phyloP scores from a whole-genome alignment of 2,329 filamentous ascomycete species.

The Trichoderma endophyticum region DNA sequence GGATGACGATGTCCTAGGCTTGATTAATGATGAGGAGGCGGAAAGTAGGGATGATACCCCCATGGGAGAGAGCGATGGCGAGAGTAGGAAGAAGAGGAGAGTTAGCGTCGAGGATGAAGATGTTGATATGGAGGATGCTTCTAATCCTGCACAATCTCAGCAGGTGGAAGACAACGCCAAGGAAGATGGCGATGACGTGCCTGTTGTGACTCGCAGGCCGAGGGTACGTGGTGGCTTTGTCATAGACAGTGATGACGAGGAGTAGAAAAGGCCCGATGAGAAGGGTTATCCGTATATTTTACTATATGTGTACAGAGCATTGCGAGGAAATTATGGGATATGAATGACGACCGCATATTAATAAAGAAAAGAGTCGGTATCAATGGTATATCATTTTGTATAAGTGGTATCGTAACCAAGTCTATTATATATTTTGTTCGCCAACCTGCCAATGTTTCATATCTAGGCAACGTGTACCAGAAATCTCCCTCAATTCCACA shows the following conservation, averaged over 20 bases:
- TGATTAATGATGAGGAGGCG: constrained; percentile 25
- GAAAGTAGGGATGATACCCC: constrained; percentile 20
- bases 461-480: not conserved
- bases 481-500: not conserved
- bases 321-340: not conserved
- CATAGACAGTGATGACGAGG: constrained; percentile 59
- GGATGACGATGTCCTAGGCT: constrained; percentile 25
- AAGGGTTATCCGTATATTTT: not conserved
- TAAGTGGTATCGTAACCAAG: not conserved
- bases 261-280: constrained; percentile 26
- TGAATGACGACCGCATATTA: not conserved
- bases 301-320: not conserved
- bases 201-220: constrained; percentile 36
- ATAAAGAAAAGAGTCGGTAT: not conserved
- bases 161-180: constrained; percentile 21
- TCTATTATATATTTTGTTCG: not conserved
- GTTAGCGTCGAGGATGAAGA: constrained; percentile 29
- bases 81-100: constrained; percentile 29
- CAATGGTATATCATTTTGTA: not conserved
- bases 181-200: constrained; percentile 31
- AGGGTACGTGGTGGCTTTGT: constrained; percentile 54
- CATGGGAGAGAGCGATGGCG: constrained; percentile 31
- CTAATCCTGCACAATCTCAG: not conserved
- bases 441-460: not conserved
- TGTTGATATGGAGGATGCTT: constrained; percentile 28